Base-by-base conservation (phyloP, 1,139 yeast species). In the Pichia sp. region DNA sequence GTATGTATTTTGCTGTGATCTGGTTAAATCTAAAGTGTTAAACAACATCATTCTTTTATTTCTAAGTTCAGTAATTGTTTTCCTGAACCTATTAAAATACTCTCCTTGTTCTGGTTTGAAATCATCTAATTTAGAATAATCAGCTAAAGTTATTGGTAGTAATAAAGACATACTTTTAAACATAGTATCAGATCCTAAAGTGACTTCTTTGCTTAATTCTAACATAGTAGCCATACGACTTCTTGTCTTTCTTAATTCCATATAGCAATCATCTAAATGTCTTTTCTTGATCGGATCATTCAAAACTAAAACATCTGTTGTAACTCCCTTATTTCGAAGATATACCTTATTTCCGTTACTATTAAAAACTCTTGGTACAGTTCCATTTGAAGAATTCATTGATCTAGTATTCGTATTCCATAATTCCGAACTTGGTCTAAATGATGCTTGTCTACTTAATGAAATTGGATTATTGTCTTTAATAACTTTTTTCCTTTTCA, bases 111-210 rank as follows among this genome's bases (percentile, higher is more conserved):
- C 68, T 34, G 62, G 62, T 12, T 62, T 60, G 20, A 74, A 64
- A 10, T 69, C 77, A 3, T 62, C 61, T 30, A 79, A 56, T 41
- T 62, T 63, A 7, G 67, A 61, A 59, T 71, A 82, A 40, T 75
- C 85, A n/a, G 58, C 61, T 46, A 73, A 73, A 16, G 71, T 72
- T 2, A 71, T 67, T 0, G 90, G 90, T 30, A 82, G 61, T 37
- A 64, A 65, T 22, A 62, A 58, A 0, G 86, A 80, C 73, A 82
- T 71, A 42, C 76, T 79, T 51, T 70, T 71, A 41, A 82, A 58
- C 0, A 80, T 65, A 0, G 60, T 62, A 49, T 79, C 81, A 1
- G 74, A 64, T 4, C 80, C 63, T 39, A 80, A 67, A 20, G 69
- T 65, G 1, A 69, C 63, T 8, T 73, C 66, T 20, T 64, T 62